phyloP scores from a whole-genome alignment of 768 basidiomycete species.

The Albatrellus ellisii region DNA sequence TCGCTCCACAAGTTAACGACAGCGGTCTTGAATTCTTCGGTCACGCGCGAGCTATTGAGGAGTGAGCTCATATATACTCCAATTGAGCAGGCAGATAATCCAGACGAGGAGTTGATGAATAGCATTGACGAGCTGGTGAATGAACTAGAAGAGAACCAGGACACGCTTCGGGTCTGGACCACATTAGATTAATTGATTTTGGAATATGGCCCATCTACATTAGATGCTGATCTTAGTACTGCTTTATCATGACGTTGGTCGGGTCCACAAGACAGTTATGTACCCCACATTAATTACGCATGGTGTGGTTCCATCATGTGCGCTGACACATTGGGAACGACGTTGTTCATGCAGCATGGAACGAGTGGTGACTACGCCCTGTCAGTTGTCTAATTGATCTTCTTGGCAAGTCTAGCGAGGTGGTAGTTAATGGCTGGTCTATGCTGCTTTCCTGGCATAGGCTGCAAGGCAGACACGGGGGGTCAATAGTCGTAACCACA shows the following conservation, averaged over 20 bases:
- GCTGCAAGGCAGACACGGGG: constrained; percentile 27
- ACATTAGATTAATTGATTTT: constrained; percentile 4
- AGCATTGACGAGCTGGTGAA: constrained; percentile 6
- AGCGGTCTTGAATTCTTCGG: constrained; percentile 3
- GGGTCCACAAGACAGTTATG: too few species aligned
- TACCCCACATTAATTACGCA: too few species aligned
- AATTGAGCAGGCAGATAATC: constrained; percentile 16
- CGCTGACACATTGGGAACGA: neutral
- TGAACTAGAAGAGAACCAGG: constrained; percentile 12
- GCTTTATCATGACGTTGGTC: neutral
- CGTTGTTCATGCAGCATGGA: neutral
- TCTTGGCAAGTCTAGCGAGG: constrained; percentile 67
- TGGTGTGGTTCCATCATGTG: neutral
- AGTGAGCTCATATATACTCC: constrained; percentile 11
- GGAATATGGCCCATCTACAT: neutral
- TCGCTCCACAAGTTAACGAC: constrained; percentile 7
- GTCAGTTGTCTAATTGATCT: constrained; percentile 38
- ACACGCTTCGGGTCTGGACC: constrained; percentile 13
- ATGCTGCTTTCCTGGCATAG: constrained; percentile 51
- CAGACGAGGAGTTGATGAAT: constrained; percentile 6
- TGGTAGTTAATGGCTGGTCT: constrained; percentile 84
- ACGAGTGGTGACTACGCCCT: neutral
- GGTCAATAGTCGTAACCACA: constrained; percentile 5
- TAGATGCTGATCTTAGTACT: neutral
- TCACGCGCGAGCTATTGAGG: constrained; percentile 7